Evolutionary conservation across 176 grass and related monocot genomes (phyloP).

Genomic region (Guadua angustifolia): DNA sequence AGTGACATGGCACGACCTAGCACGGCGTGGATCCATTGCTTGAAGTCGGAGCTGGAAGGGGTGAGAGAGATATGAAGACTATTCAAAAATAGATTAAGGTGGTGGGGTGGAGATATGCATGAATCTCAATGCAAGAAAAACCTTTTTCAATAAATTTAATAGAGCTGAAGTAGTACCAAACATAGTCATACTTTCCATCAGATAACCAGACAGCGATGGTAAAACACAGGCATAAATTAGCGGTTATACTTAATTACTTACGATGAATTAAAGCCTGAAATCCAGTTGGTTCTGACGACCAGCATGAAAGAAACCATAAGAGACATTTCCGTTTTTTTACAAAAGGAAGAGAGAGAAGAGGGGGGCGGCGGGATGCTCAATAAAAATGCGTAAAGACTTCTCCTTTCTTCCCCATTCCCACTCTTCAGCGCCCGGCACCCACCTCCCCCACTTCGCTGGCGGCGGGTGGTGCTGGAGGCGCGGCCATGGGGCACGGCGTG

Average conservation of each 20-base stretch:
- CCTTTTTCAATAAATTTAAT: too few relatives aligned
- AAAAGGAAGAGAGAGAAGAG: not conserved
- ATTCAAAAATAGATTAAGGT: too few relatives aligned
- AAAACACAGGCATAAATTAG: not conserved
- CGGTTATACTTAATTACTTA: not conserved
- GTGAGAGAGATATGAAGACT: too few relatives aligned
- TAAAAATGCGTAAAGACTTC: constrained; percentile 52
- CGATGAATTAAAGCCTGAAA: not conserved
- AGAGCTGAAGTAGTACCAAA: too few relatives aligned
- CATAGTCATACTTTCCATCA: too few relatives aligned
- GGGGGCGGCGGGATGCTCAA: not conserved
- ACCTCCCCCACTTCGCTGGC: constrained; percentile 50
- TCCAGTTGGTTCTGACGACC: constrained; percentile 10
- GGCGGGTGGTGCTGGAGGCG: constrained; percentile 29
- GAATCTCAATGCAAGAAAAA: too few relatives aligned
- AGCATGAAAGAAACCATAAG: constrained; percentile 8
- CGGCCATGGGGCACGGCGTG: constrained; percentile 69
- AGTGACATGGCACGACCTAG: too few relatives aligned
- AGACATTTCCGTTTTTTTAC: constrained; percentile 38
- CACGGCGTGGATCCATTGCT: too few relatives aligned
- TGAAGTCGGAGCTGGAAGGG: too few relatives aligned
- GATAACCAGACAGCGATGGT: not conserved
- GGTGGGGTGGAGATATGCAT: too few relatives aligned
- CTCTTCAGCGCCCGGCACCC: constrained; percentile 3
- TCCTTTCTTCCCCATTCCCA: constrained; percentile 40